Percentiles rank a stretch among this genome's conserved stretches.
Evolutionary conservation across 2,329 filamentous ascomycete genomes (phyloP).

Genomic region (Truncatella angustata): DNA sequence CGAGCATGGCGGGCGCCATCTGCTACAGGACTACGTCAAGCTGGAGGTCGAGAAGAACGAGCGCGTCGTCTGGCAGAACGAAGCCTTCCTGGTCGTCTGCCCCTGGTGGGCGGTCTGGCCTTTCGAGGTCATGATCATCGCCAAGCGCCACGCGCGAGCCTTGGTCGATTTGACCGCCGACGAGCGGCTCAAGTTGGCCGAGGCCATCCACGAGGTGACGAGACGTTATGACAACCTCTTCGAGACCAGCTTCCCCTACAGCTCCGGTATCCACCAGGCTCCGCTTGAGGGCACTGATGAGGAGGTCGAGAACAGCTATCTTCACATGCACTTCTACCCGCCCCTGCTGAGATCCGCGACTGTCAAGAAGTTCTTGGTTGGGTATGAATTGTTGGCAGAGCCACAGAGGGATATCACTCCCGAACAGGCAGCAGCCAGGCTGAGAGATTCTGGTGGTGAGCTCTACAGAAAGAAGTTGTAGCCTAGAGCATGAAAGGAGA

Average conservation of each 20-base stretch:
- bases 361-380: conserved; percentile 93
- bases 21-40: conserved; percentile 83
- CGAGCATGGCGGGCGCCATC: conserved; percentile 69
- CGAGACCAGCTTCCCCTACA: conserved; percentile 95
- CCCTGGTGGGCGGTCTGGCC: conserved; percentile 99
- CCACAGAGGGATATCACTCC: conserved; percentile 98
- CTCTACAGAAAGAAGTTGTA: conserved; percentile 72
- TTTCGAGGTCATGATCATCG: conserved; percentile 88
- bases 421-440: conserved; percentile 81
- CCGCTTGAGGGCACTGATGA: conserved; percentile 78
- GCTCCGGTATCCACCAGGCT: conserved; percentile 94
- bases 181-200: conserved; percentile 74
- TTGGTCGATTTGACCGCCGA: conserved; percentile 74
- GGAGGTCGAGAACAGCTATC: conserved; percentile 82
- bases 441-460: conserved; percentile 75
- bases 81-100: conserved; percentile 79
- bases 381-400: conserved; percentile 94
- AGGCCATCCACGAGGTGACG: conserved; percentile 83
- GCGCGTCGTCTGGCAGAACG: conserved; percentile 85
- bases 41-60: conserved; percentile 80
- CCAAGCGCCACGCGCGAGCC: conserved; percentile 79
- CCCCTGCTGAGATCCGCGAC: conserved; percentile 89
- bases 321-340: conserved; percentile 98
- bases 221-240: conserved; percentile 95
- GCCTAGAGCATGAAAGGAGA: not conserved